Conservation (phyloP, 768 basidiomycete genomes). For the Serendipita sp. region DNA sequence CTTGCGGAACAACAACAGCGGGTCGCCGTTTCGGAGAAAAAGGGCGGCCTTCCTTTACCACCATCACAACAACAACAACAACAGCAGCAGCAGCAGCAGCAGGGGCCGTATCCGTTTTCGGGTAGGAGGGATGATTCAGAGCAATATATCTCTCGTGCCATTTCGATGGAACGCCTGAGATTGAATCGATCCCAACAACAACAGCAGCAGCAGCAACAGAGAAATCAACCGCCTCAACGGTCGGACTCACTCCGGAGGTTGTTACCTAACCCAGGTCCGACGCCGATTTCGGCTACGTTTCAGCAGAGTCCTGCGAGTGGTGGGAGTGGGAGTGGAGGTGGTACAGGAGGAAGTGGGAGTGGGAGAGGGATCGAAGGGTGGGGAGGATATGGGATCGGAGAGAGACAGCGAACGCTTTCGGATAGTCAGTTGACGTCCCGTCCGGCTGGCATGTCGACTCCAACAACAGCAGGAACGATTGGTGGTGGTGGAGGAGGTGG, state of each 20-base stretch:
- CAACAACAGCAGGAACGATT: no score
- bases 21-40: no score
- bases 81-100: not conserved
- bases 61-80: not conserved
- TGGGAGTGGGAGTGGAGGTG: not conserved
- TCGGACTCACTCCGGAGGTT: not conserved
- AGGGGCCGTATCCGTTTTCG: not conserved
- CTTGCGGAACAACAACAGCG: not conserved
- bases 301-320: not conserved
- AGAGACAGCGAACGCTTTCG: not conserved
- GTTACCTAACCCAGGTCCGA: not conserved
- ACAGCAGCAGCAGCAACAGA: not conserved
- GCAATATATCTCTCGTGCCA: not conserved
- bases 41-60: not conserved
- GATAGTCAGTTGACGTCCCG: not conserved
- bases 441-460: not conserved
- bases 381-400: not conserved
- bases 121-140: no score
- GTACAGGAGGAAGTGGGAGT: not conserved
- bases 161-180: not conserved
- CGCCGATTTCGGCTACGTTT: not conserved
- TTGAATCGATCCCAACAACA: no score
- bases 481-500: no score
- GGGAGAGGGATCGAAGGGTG: not conserved
- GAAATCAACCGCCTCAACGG: not conserved